phyloP scores from a whole-genome alignment of 257 asterid species.

The Nicotiana otophora region DNA sequence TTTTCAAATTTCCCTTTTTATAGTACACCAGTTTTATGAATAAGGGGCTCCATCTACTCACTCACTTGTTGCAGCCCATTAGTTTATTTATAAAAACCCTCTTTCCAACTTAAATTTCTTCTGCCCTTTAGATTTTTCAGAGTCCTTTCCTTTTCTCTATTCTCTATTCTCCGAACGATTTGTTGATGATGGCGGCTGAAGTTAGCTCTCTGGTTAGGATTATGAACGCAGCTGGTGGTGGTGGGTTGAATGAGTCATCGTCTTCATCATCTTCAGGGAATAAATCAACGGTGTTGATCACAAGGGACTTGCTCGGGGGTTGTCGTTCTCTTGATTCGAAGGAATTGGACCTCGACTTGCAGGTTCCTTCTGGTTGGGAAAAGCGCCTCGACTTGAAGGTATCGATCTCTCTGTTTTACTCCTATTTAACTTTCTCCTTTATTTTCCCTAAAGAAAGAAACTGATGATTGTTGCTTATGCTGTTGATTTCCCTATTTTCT shows the following conservation, averaged over 20 bases:
- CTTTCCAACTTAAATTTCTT: background rate
- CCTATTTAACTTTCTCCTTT: too few species aligned
- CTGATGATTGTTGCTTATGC: background rate
- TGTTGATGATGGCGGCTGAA: slow-evolving; percentile 69
- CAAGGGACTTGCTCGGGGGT: slow-evolving; percentile 79
- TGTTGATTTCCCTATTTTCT: background rate
- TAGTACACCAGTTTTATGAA: background rate
- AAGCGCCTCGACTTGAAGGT: slow-evolving; percentile 87
- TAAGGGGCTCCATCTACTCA: background rate
- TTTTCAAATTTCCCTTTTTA: background rate
- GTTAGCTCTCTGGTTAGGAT: slow-evolving; percentile 62
- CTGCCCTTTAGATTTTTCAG: background rate
- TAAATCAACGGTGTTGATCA: slow-evolving; percentile 56
- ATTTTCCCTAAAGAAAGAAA: too few species aligned
- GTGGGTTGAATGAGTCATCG: slow-evolving; percentile 28
- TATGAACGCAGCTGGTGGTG: slow-evolving; percentile 55
- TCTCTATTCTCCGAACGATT: background rate
- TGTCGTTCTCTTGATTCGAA: slow-evolving; percentile 53
- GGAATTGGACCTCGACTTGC: slow-evolving; percentile 88
- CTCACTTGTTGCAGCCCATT: background rate
- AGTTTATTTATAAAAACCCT: background rate
- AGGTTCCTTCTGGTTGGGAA: slow-evolving; percentile 94
- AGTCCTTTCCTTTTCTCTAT: background rate
- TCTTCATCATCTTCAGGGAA: slow-evolving; percentile 1
- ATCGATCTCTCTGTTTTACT: background rate